A percentile compares a stretch with the other conserved stretches of the same genome.
These are phyloP conservation scores for Globisporangium camurandrum DNA, from an alignment of 352 stramenopile genomes.

Conservation along the genomic window DNA sequence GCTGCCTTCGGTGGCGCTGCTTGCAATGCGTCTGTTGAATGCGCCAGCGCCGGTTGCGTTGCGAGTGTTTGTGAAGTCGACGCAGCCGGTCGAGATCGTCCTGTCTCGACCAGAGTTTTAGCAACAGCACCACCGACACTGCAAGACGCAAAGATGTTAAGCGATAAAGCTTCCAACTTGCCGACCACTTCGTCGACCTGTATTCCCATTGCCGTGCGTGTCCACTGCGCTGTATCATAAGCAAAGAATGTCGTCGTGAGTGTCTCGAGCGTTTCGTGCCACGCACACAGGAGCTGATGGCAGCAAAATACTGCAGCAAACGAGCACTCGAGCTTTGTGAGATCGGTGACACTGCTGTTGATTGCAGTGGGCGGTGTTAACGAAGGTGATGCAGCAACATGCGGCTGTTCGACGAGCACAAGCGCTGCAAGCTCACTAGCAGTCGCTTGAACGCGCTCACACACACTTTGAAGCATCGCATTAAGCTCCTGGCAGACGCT, in stretches of 20 bases:
- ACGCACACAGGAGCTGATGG: constrained; percentile 1
- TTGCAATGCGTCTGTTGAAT: background rate
- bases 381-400: background rate
- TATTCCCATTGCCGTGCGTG: background rate
- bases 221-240: background rate
- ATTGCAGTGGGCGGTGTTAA: background rate
- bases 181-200: constrained; percentile 7
- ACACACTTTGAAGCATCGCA: background rate
- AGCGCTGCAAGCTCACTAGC: background rate
- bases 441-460: background rate
- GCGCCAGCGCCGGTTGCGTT: no score
- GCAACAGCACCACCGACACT: background rate
- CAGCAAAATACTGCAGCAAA: constrained; percentile 4
- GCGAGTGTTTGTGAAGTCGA: background rate
- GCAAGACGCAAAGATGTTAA: background rate
- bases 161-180: constrained; percentile 4
- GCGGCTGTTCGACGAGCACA: background rate
- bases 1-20: background rate
- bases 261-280: constrained; percentile 1
- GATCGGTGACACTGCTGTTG: background rate
- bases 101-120: no score
- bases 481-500: constrained; percentile 4
- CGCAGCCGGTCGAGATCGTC: background rate
- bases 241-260: constrained; percentile 9
- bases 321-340: background rate